phyloP scores from a whole-genome alignment of 1,284 basidiomycete genomes.

The Pascua sp. region DNA sequence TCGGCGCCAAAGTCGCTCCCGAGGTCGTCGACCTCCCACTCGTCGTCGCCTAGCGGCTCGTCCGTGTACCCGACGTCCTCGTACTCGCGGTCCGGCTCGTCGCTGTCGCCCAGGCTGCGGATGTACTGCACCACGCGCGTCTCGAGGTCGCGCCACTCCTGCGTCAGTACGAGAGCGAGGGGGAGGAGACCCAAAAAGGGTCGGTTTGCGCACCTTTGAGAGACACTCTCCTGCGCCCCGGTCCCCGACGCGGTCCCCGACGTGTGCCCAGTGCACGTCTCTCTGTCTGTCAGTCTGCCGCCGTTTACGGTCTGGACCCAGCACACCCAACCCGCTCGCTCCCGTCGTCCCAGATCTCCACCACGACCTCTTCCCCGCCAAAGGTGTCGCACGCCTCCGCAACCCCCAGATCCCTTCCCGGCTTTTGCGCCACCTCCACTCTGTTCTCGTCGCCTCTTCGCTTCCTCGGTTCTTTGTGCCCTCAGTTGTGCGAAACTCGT shows the following conservation, averaged over 20 bases:
- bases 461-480: too few relatives aligned
- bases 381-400: too few relatives aligned
- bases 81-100: not conserved
- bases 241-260: constrained; percentile 2
- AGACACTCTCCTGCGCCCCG: constrained; percentile 1
- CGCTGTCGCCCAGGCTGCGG: constrained; percentile 1
- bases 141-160: constrained; percentile 3
- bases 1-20: constrained; percentile 3
- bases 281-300: not conserved
- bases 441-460: too few relatives aligned
- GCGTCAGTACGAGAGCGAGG: not conserved
- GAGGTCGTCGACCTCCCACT: constrained; percentile 11
- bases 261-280: constrained; percentile 1
- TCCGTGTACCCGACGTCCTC: not conserved
- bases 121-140: constrained; percentile 2
- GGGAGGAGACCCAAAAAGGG: not conserved
- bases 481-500: too few relatives aligned
- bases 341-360: too few relatives aligned
- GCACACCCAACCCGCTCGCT: too few relatives aligned
- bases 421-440: too few relatives aligned
- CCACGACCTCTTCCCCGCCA: too few relatives aligned
- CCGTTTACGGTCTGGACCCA: too few relatives aligned
- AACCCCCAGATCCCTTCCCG: too few relatives aligned
- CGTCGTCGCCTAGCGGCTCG: constrained; percentile 7
- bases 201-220: not conserved